Conservation (phyloP, 495 filamentous ascomycete genomes). For the Penicillium goetzii region DNA sequence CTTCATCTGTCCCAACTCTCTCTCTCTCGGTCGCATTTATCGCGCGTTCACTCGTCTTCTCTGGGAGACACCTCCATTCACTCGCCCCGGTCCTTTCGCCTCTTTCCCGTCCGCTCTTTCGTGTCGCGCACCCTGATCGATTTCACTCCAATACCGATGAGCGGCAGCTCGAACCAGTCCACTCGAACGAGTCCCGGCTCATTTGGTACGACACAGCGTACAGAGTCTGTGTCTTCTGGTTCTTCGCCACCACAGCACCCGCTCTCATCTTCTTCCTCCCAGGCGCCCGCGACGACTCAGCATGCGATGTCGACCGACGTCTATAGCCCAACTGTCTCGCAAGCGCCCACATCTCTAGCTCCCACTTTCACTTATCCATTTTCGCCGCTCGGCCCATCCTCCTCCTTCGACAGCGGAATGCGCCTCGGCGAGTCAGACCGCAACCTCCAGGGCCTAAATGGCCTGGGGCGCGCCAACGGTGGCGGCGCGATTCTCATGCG, state of each 20-base stretch:
- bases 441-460: constrained; percentile 53
- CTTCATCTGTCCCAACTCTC: constrained; percentile 17
- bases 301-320: constrained; percentile 59
- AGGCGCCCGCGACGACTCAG: constrained; percentile 51
- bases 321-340: constrained; percentile 48
- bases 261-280: constrained; percentile 33
- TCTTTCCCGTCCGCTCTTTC: constrained; percentile 7
- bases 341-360: constrained; percentile 44
- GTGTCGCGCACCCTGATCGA: constrained; percentile 33
- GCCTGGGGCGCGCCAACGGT: constrained; percentile 39
- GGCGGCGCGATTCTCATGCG: constrained; percentile 69
- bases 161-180: constrained; percentile 52
- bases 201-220: constrained; percentile 50
- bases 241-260: constrained; percentile 46
- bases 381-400: constrained; percentile 48
- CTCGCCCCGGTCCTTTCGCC: constrained; percentile 21
- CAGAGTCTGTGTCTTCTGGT: constrained; percentile 51
- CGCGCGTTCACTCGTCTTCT: constrained; percentile 24
- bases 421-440: constrained; percentile 52
- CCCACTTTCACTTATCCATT: constrained; percentile 48
- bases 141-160: constrained; percentile 44
- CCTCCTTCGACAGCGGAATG: constrained; percentile 53
- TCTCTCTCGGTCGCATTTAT: constrained; percentile 20
- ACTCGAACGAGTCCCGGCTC: constrained; percentile 55
- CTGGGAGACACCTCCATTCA: constrained; percentile 19